phyloP scores from a whole-genome alignment of 345 rosid species.

The Iberis pinnata region DNA sequence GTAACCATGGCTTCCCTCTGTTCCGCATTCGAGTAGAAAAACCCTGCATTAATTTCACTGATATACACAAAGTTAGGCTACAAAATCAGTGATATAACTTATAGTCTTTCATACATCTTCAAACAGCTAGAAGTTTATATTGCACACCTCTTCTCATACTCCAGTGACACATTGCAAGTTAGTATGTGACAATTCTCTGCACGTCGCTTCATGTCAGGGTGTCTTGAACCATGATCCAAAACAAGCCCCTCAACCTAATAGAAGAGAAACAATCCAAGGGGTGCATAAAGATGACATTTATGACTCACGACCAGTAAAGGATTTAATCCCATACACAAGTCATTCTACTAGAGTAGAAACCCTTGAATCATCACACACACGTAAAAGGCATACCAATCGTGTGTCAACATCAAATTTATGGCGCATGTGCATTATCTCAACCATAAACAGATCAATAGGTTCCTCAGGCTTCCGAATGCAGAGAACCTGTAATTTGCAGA shows the following conservation, averaged over 20 bases:
- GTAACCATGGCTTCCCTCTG: constrained; percentile 96
- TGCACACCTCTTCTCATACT: constrained; percentile 89
- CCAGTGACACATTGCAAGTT: constrained; percentile 94
- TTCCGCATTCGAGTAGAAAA: constrained; percentile 95
- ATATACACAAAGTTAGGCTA: constrained; percentile 5
- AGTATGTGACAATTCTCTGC: constrained; percentile 92
- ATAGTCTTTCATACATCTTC: not conserved
- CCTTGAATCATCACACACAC: too few species aligned
- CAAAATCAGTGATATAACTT: not conserved
- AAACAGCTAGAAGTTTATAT: not conserved
- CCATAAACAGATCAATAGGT: constrained; percentile 93
- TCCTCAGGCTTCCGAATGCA: constrained; percentile 87
- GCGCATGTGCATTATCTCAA: constrained; percentile 99
- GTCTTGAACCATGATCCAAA: constrained; percentile 97
- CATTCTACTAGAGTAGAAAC: too few species aligned
- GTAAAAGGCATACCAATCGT: constrained; percentile 58
- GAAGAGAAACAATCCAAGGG: not conserved
- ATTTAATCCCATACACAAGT: not conserved
- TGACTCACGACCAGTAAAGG: not conserved
- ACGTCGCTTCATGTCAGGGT: constrained; percentile 97
- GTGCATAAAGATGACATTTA: not conserved
- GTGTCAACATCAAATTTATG: constrained; percentile 97
- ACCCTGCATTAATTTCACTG: constrained; percentile 96
- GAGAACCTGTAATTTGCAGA: constrained; percentile 57
- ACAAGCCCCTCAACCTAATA: constrained; percentile 94